Base-by-base conservation (phyloP, 495 filamentous ascomycete species). In the Friedmanniomyces endolithicus region DNA sequence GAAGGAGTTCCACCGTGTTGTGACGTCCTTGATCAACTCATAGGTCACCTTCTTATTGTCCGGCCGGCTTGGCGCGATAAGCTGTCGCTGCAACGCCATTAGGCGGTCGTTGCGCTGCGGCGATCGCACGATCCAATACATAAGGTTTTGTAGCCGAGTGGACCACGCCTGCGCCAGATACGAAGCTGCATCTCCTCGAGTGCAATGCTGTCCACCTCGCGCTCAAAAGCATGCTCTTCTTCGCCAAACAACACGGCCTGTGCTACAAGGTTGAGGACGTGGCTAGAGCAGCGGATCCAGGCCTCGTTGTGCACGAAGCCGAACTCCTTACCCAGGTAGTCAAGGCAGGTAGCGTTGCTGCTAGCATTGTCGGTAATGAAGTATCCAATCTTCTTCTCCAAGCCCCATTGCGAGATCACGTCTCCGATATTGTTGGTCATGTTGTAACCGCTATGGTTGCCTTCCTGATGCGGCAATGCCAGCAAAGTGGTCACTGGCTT, bases 181-280 rank as follows among this genome's bases (percentile, higher is more conserved):
- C 11, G 45, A 22, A 39, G 25, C n/a, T 53, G 19, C n/a, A 43
- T 27, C 52, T 48, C 45, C 22, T 50, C 48, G 22, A 50, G 12
- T 2, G 6, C 34, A 34, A 48, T 24, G 31, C 48, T 27, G 7
- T 48, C 34, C 29, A 50, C 9, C 23, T 56, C 23, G 6, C 16
- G 16, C 14, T 41, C 52, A 29, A 50, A 31, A 43, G 31, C 44
- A 2, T 55, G 29, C 16, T 11, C 14, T 8, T 50, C 24, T 2
- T 14, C 27, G 27, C 57, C 52, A 22, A 55, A 56, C 1, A 59
- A 25, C 27, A 47, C 24, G 2, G 33, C 49, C 20, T 53, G 33
- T 24, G 37, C 55, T 7, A 57, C 55, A 11, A 57, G 57, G 53
- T 56, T 59, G 7, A 59, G 31, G 20, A 56, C 54, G 44, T 59